Percentiles rank a stretch among this genome's conserved stretches.
phyloP scores from a whole-genome alignment of 768 basidiomycete species.

The Pleurotus salmoneostramineus region DNA sequence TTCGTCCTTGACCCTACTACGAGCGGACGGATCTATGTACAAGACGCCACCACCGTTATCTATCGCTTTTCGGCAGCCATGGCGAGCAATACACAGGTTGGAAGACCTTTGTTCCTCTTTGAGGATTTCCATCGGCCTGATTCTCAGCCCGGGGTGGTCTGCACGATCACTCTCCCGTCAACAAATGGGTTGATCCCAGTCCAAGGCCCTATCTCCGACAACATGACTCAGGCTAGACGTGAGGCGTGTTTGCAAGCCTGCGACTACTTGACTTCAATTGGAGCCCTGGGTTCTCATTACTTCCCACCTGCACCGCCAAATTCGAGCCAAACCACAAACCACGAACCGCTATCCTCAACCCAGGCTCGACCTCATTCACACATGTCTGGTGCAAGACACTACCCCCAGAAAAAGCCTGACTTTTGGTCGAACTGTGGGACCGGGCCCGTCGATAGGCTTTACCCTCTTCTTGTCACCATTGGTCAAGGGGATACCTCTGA shows the following conservation, averaged over 20 bases:
- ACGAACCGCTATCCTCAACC: no score
- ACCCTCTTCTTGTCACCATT: constrained; percentile 51
- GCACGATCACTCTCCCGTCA: constrained; percentile 44
- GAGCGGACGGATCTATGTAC: constrained; percentile 51
- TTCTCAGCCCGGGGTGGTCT: constrained; percentile 30
- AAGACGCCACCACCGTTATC: constrained; percentile 54
- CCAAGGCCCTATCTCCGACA: constrained; percentile 40
- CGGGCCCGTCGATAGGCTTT: constrained; percentile 31
- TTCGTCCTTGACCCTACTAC: constrained; percentile 62
- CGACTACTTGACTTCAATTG: constrained; percentile 39
- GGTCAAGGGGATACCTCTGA: constrained; percentile 24
- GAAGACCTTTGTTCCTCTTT: constrained; percentile 33
- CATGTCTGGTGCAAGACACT: constrained; percentile 42
- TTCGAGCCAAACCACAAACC: no score
- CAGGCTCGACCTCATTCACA: no score
- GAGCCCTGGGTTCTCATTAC: constrained; percentile 47
- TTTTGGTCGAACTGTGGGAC: constrained; percentile 57
- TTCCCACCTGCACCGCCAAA: constrained; percentile 32
- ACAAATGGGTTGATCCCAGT: constrained; percentile 28
- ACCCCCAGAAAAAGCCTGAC: constrained; percentile 53
- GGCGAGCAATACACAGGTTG: constrained; percentile 7
- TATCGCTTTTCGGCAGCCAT: constrained; percentile 43
- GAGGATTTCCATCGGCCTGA: constrained; percentile 27
- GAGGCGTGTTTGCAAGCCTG: constrained; percentile 59
- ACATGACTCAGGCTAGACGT: constrained; percentile 51